A percentile compares a stretch with the other conserved stretches of the same genome.
Conservation (phyloP, 768 basidiomycete genomes). For the Amanita pallidorosea region DNA sequence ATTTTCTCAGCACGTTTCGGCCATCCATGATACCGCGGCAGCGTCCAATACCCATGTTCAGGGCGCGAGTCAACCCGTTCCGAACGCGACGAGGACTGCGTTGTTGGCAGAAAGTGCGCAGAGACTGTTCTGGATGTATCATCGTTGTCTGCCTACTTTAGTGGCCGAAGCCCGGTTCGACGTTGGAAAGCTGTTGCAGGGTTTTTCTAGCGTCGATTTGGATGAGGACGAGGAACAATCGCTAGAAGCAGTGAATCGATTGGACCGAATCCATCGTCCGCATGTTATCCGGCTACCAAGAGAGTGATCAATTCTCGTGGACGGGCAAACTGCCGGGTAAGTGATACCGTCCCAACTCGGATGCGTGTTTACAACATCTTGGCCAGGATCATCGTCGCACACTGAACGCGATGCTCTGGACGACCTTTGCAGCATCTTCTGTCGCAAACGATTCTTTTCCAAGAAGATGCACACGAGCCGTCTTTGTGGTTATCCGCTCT, state of each 20-base stretch:
- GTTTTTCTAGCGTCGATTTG: slow-evolving; percentile 18
- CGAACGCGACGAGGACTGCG: slow-evolving; percentile 32
- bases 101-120: slow-evolving; percentile 75
- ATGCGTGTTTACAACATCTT: slow-evolving; percentile 19
- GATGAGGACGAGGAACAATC: slow-evolving; percentile 5
- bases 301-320: slow-evolving; percentile 73
- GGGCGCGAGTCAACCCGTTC: not conserved
- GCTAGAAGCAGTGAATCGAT: slow-evolving; percentile 16
- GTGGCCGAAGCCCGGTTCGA: slow-evolving; percentile 81
- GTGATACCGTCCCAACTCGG: not conserved
- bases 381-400: slow-evolving; percentile 37
- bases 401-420: slow-evolving; percentile 41
- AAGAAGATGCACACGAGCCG: slow-evolving; percentile 63
- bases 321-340: slow-evolving; percentile 40
- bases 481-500: slow-evolving; percentile 64
- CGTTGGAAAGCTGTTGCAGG: slow-evolving; percentile 63
- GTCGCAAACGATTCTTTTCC: slow-evolving; percentile 66
- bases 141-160: slow-evolving; percentile 59
- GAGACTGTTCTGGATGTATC: slow-evolving; percentile 78
- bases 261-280: slow-evolving; percentile 51
- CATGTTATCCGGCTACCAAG: slow-evolving; percentile 69
- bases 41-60: slow-evolving; percentile 6
- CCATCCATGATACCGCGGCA: not conserved
- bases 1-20: slow-evolving; percentile 48
- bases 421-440: slow-evolving; percentile 57